phyloP scores from a whole-genome alignment of 805 yeast genomes.

The Isabelozyma rhagii region DNA sequence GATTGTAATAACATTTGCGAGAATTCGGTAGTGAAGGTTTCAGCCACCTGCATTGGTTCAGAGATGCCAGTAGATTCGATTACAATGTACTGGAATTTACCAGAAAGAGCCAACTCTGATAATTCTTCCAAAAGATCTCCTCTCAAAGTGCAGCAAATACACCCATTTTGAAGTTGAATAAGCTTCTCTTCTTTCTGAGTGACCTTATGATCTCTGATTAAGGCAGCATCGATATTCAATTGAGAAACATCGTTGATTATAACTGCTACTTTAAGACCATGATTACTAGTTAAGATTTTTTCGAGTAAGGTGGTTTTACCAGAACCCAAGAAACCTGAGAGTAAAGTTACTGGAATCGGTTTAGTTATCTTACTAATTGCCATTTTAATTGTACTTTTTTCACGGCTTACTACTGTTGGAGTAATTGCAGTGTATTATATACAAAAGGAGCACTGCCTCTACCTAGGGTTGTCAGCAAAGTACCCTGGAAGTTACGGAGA shows the following conservation, averaged over 20 bases:
- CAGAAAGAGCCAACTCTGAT: constrained; percentile 28
- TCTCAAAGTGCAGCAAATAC: constrained; percentile 47
- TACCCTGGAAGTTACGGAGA: neutral
- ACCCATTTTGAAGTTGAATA: constrained; percentile 46
- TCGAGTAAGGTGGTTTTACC: constrained; percentile 49
- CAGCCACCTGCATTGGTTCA: constrained; percentile 52
- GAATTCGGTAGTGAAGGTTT: constrained; percentile 44
- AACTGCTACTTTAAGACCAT: constrained; percentile 43
- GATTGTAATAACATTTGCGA: constrained; percentile 27
- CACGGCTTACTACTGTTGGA: too few relatives aligned
- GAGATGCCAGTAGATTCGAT: constrained; percentile 48
- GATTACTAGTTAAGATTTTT: constrained; percentile 35
- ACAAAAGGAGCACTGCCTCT: too few relatives aligned
- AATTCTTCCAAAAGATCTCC: constrained; percentile 46
- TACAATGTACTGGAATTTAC: constrained; percentile 38
- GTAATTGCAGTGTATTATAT: too few relatives aligned
- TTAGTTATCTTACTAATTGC: neutral
- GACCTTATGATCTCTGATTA: constrained; percentile 37
- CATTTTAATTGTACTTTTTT: too few relatives aligned
- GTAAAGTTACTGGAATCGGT: constrained; percentile 44
- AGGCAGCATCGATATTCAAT: constrained; percentile 42
- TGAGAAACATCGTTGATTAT: constrained; percentile 45
- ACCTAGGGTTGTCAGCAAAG: too few relatives aligned
- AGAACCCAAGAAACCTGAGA: constrained; percentile 46
- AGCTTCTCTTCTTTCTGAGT: constrained; percentile 41